These are phyloP conservation scores for Globisporangium echinulatum DNA, from an alignment of 352 stramenopile species.

Conservation along the genomic window DNA sequence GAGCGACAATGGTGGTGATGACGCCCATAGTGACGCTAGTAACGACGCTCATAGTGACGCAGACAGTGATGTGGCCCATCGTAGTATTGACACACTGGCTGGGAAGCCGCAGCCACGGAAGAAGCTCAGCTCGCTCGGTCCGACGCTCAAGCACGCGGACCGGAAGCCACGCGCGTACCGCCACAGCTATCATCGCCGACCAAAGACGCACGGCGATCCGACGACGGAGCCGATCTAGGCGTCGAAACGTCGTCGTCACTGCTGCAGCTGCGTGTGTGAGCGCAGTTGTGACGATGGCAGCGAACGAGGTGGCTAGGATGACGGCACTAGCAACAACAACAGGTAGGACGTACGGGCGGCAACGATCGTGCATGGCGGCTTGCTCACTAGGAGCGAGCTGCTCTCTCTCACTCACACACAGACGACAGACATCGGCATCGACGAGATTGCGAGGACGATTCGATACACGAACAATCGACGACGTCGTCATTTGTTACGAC, in stretches of 20 bases:
- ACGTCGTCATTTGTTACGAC: too few relatives aligned
- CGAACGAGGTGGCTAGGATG: neutral
- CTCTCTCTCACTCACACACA: neutral
- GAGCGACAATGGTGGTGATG: neutral
- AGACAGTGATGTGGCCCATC: too few relatives aligned
- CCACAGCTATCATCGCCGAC: constrained; percentile 19
- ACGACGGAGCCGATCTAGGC: constrained; percentile 8
- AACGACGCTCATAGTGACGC: constrained; percentile 9
- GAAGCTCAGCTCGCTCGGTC: constrained; percentile 31
- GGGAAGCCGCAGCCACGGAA: constrained; percentile 16
- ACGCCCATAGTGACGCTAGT: neutral
- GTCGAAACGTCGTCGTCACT: neutral
- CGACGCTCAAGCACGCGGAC: constrained; percentile 36
- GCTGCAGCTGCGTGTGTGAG: neutral
- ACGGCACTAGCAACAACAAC: constrained; percentile 4
- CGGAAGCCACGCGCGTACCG: constrained; percentile 29
- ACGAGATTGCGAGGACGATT: neutral
- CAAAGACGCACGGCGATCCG: constrained; percentile 16
- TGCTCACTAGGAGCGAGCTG: constrained; percentile 16
- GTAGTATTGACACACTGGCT: too few relatives aligned
- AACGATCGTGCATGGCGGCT: constrained; percentile 6
- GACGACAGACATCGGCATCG: neutral
- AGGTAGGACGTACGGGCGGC: constrained; percentile 13
- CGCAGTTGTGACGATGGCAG: neutral
- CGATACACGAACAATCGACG: too few relatives aligned